Conservation (phyloP, 306 rosid genomes). For the Ochetophila trinervis region DNA sequence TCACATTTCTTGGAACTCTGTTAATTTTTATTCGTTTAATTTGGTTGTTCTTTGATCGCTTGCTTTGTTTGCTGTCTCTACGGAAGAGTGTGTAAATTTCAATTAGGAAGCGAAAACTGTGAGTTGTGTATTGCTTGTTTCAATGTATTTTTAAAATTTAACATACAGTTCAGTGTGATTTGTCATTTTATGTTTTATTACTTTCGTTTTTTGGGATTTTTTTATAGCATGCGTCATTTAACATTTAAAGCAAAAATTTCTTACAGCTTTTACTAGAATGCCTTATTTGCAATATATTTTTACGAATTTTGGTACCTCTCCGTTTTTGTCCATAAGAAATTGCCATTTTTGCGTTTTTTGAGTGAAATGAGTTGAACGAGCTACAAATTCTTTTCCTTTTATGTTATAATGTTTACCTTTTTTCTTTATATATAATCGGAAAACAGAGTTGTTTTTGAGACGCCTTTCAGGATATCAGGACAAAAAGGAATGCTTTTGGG, state of each 20-base stretch:
- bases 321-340: neutral
- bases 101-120: constrained; percentile 4
- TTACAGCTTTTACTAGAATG: neutral
- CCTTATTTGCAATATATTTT: neutral
- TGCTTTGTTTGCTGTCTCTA: neutral
- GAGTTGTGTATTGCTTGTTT: neutral
- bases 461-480: too few species aligned
- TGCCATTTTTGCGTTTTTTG: neutral
- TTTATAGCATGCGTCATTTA: neutral
- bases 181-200: neutral
- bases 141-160: neutral
- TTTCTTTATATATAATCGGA: neutral
- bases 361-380: neutral
- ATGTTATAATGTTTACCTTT: neutral
- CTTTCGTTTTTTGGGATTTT: neutral
- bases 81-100: neutral
- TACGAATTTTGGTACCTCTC: neutral
- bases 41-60: too few species aligned
- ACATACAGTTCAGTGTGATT: neutral
- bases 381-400: neutral
- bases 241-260: neutral
- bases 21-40: too few species aligned
- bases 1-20: too few species aligned
- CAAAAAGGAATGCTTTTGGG: too few species aligned
- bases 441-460: neutral